Evolutionary conservation across 108 stramenopile species (phyloP).

Genomic region (Fistulifera pelliculosa): DNA sequence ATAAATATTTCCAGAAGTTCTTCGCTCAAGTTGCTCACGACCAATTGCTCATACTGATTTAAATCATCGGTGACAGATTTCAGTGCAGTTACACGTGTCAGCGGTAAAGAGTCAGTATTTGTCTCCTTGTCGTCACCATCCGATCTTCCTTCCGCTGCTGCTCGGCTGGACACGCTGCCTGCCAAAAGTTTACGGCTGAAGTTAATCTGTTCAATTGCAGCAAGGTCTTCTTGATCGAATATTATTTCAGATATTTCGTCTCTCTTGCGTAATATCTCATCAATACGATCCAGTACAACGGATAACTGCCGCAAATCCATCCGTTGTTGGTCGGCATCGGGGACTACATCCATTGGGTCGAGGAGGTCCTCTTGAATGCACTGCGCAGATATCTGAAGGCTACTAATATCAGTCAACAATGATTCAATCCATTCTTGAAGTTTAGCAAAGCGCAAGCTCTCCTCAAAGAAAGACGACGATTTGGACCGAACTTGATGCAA

Average conservation of each 20-base stretch:
- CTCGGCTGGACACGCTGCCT: constrained; percentile 2
- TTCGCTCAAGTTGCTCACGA: constrained; percentile 64
- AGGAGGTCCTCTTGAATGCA: constrained; percentile 34
- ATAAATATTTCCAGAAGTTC: constrained; percentile 79
- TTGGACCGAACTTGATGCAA: constrained; percentile 73
- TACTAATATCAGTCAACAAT: constrained; percentile 55
- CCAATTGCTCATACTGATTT: constrained; percentile 69
- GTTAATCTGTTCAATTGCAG: constrained; percentile 68
- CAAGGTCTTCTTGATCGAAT: constrained; percentile 57
- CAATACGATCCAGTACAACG: constrained; percentile 54
- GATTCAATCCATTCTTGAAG: constrained; percentile 50
- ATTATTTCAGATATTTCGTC: constrained; percentile 59
- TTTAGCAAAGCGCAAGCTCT: constrained; percentile 75
- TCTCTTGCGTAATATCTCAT: constrained; percentile 61
- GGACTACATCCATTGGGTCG: constrained; percentile 45
- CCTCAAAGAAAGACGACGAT: constrained; percentile 71
- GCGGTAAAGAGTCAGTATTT: constrained; percentile 5
- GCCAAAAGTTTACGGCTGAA: constrained; percentile 48
- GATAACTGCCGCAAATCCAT: constrained; percentile 43
- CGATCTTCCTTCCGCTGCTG: too few species aligned
- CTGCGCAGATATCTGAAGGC: constrained; percentile 28
- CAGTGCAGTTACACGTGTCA: constrained; percentile 46
- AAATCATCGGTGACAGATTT: constrained; percentile 58
- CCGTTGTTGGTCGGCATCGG: constrained; percentile 37
- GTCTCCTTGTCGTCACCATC: constrained; percentile 6